These are phyloP conservation scores for Talaromyces liani DNA, from an alignment of 495 filamentous ascomycete genomes.

Conservation along the genomic window DNA sequence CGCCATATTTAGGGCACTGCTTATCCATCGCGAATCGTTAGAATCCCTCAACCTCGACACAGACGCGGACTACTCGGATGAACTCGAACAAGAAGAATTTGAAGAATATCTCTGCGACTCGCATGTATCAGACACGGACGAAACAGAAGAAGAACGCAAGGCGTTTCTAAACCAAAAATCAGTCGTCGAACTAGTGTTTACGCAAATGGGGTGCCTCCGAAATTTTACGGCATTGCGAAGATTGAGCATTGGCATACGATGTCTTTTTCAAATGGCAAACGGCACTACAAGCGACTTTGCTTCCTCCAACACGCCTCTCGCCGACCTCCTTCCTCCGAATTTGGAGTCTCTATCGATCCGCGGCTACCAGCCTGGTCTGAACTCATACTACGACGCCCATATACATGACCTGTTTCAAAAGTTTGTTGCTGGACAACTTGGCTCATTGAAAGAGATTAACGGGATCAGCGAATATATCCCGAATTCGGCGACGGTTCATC, in stretches of 20 bases:
- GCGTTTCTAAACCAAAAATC: constrained; percentile 7
- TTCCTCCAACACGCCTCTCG: constrained; percentile 2
- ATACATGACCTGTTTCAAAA: constrained; percentile 15
- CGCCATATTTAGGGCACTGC: constrained; percentile 16
- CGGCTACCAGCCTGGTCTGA: constrained; percentile 16
- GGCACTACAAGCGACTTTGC: constrained; percentile 5
- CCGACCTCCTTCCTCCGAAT: constrained; percentile 14
- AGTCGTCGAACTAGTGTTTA: constrained; percentile 3
- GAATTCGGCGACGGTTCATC: constrained; percentile 12
- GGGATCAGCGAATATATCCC: constrained; percentile 18
- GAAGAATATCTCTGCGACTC: constrained; percentile 6
- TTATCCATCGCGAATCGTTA: constrained; percentile 17
- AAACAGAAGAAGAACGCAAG: neutral
- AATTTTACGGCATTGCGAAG: constrained; percentile 17
- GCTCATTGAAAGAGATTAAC: constrained; percentile 14
- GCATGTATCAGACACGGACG: neutral
- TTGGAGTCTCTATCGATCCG: constrained; percentile 22
- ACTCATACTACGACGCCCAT: constrained; percentile 13
- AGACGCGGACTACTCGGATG: constrained; percentile 9
- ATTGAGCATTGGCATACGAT: constrained; percentile 17
- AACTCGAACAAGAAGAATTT: constrained; percentile 4
- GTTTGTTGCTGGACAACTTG: constrained; percentile 10
- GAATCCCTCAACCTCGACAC: constrained; percentile 21
- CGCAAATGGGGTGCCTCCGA: constrained; percentile 11
- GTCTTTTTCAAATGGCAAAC: constrained; percentile 18